Conservation (phyloP, 2,329 filamentous ascomycete species). For the Chaetomiaceae sp. region DNA sequence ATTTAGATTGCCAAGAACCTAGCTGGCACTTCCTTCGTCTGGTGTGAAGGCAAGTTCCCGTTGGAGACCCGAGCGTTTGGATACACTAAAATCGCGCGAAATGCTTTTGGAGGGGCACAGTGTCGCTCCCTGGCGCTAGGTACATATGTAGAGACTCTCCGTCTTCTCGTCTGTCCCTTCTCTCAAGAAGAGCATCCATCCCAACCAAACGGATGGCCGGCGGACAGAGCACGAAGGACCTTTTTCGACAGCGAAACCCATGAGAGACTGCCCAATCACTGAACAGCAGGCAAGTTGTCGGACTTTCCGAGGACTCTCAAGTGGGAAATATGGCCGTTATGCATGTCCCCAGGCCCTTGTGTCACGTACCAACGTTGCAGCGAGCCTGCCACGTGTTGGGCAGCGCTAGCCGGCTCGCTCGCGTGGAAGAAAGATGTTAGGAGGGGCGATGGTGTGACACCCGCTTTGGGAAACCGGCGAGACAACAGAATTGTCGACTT, state of each 20-base stretch:
- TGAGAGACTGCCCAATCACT: not conserved
- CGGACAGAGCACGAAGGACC: not conserved
- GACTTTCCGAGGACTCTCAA: not conserved
- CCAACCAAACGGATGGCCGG: no score
- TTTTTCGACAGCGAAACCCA: not conserved
- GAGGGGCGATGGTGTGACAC: no score
- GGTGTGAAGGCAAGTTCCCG: no score
- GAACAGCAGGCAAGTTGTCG: not conserved
- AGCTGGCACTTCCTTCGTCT: no score
- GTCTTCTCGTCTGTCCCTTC: no score
- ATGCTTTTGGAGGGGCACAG: conserved; percentile 31
- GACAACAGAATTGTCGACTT: no score
- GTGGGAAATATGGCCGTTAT: conserved; percentile 2
- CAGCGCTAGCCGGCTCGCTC: conserved; percentile 5
- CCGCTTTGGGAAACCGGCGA: no score
- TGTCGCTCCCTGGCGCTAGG: conserved; percentile 1
- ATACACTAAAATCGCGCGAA: conserved; percentile 35
- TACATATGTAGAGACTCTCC: no score
- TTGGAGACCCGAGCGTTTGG: conserved; percentile 37
- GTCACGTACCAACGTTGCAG: conserved; percentile 13
- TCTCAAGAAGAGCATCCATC: no score
- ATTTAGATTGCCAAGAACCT: no score
- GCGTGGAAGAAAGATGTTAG: conserved; percentile 12
- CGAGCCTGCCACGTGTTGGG: conserved; percentile 18
- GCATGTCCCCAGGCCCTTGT: not conserved